A percentile compares a stretch with the other conserved stretches of the same genome.
These are phyloP conservation scores for Metarhizium humberi DNA, from an alignment of 2,329 filamentous ascomycete species.

Conservation along the genomic window DNA sequence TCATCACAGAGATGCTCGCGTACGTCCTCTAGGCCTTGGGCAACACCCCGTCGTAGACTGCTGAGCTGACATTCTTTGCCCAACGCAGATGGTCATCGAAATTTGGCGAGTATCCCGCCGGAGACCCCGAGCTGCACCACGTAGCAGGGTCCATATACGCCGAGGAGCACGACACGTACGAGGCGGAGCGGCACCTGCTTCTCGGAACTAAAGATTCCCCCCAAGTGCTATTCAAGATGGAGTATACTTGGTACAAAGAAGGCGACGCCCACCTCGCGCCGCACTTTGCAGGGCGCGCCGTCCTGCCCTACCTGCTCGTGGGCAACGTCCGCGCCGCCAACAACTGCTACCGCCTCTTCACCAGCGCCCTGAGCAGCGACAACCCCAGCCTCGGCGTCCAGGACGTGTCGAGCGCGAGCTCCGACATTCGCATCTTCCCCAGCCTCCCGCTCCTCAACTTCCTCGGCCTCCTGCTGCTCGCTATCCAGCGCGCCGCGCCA, in stretches of 20 bases:
- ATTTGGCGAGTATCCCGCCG: constrained; percentile 77
- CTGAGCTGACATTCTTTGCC: constrained; percentile 6
- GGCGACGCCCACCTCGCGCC: constrained; percentile 83
- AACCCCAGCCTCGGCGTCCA: constrained; percentile 58
- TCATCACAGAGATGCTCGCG: constrained; percentile 75
- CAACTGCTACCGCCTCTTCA: constrained; percentile 62
- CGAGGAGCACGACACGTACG: constrained; percentile 87
- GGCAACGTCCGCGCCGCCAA: constrained; percentile 88
- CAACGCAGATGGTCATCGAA: constrained; percentile 66
- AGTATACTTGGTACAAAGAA: constrained; percentile 89
- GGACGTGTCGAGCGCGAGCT: constrained; percentile 64
- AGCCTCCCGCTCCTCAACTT: constrained; percentile 94
- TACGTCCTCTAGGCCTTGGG: constrained; percentile 26
- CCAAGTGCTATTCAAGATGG: constrained; percentile 68
- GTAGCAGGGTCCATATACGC: constrained; percentile 81
- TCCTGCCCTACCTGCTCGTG: constrained; percentile 83
- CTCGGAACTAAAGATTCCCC: constrained; percentile 85
- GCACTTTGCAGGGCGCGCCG: constrained; percentile 73
- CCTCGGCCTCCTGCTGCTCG: constrained; percentile 72
- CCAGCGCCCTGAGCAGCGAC: constrained; percentile 28
- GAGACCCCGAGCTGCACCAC: constrained; percentile 91
- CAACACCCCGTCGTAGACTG: too few species aligned
- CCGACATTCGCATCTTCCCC: constrained; percentile 76
- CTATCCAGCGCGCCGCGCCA: constrained; percentile 67
- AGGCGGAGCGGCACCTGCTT: constrained; percentile 82